These are phyloP conservation scores for Fulvia fulva DNA, from an alignment of 2,329 filamentous ascomycete genomes.

Conservation along the genomic window DNA sequence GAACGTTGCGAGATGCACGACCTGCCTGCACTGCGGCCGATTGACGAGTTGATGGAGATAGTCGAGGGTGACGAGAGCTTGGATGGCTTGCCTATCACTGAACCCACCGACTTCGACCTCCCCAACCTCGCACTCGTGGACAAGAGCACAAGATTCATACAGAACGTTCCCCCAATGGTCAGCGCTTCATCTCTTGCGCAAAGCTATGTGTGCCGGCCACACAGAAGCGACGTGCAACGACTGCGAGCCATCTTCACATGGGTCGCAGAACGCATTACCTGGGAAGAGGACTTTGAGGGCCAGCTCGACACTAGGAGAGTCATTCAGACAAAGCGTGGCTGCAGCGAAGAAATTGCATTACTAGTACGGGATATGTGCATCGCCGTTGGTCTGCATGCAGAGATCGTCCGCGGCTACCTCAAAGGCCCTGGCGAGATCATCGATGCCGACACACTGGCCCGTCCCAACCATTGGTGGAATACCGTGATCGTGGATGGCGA, in stretches of 20 bases:
- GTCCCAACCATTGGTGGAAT: slow-evolving; percentile 97
- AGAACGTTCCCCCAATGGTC: slow-evolving; percentile 71
- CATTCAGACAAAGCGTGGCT: slow-evolving; percentile 77
- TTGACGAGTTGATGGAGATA: slow-evolving; percentile 80
- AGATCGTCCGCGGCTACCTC: slow-evolving; percentile 83
- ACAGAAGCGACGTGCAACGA: slow-evolving; percentile 88
- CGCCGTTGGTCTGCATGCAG: slow-evolving; percentile 81
- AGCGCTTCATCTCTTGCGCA: slow-evolving; percentile 81
- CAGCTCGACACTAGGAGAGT: slow-evolving; percentile 77
- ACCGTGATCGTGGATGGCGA: slow-evolving; percentile 87
- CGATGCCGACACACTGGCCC: slow-evolving; percentile 77
- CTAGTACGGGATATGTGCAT: slow-evolving; percentile 91
- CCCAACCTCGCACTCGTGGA: slow-evolving; percentile 76
- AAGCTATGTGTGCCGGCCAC: slow-evolving; percentile 88
- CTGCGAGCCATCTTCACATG: slow-evolving; percentile 94
- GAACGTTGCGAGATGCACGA: slow-evolving; percentile 96
- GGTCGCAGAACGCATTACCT: slow-evolving; percentile 90
- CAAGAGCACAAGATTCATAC: slow-evolving; percentile 88
- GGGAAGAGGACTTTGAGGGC: slow-evolving; percentile 94
- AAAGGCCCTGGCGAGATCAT: slow-evolving; percentile 82
- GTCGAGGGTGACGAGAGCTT: slow-evolving; percentile 86
- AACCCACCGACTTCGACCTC: slow-evolving; percentile 74
- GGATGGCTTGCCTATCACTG: slow-evolving; percentile 75
- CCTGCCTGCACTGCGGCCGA: slow-evolving; percentile 78
- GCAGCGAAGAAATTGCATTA: slow-evolving; percentile 82